Evolutionary conservation across 192 early-diverging fungal genomes (phyloP).

Genomic region (Rhizophagus sp.): DNA sequence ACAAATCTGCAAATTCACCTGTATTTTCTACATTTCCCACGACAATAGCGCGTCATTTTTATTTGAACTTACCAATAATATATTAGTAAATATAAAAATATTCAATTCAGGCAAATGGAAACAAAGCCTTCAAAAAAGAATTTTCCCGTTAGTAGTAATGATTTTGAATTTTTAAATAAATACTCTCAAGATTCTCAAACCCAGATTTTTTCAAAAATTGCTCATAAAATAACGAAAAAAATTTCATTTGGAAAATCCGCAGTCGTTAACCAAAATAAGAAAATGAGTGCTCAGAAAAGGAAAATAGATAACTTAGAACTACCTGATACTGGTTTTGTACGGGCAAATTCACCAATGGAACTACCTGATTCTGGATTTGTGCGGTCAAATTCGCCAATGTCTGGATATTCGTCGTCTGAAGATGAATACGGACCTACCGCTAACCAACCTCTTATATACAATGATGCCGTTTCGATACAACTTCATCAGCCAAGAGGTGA

Average conservation of each 20-base stretch:
- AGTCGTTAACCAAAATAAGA: not conserved
- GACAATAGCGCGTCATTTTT: too few species aligned
- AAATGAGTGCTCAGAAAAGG: not conserved
- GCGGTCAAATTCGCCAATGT: not conserved
- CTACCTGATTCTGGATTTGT: not conserved
- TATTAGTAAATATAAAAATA: too few species aligned
- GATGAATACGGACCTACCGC: not conserved
- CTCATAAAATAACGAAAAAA: not conserved
- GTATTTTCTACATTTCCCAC: too few species aligned
- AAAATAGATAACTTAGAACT: not conserved
- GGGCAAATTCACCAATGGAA: not conserved
- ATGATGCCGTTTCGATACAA: conserved; percentile 9
- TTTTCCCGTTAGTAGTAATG: not conserved
- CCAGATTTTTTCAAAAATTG: not conserved
- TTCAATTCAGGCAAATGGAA: too few species aligned
- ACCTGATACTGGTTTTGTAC: not conserved
- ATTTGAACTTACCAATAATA: too few species aligned
- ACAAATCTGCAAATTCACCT: too few species aligned
- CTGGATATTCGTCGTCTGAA: not conserved
- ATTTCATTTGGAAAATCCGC: not conserved
- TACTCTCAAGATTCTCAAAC: not conserved
- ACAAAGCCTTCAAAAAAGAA: too few species aligned
- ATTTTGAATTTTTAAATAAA: not conserved
- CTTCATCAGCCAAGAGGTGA: conserved; percentile 13
- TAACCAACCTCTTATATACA: not conserved